Evolutionary conservation across 306 rosid genomes (phyloP), one percentile per base, ranked within the genome.

Genomic region (Ziziphus jujuba): DNA sequence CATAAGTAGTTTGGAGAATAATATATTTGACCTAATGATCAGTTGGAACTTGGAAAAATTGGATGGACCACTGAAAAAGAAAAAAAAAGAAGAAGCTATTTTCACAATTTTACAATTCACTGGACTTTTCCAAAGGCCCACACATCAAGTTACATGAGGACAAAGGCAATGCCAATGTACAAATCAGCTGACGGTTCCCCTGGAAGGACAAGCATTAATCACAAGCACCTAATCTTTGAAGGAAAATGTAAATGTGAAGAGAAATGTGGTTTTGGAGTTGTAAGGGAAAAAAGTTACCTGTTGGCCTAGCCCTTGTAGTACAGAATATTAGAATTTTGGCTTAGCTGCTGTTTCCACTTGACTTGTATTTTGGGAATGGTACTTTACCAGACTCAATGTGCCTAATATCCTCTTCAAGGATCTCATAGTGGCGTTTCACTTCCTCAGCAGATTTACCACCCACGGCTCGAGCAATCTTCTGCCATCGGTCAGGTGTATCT

Each of bases 401-500:
- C 22, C 53, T 67, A 56, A 90, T 57, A 77, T 90, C 95, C 66
- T 87, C 95, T 25, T 78, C 63, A 74, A 90, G 92, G 77, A 85
- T 25, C 61, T 90, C 90, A 72, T 85, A 90, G 72, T 87, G 97
- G 57, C 65, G 71, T 71, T 85, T 90, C 64, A 90, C 92, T 20
- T 90, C 97, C 49, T 85, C 97, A 0, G 82, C 88, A 5, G 97
- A 65, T 66, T 85, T 90, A 55, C 95, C 83, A 6, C 75, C 84
- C n/a, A 87, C 97, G 12, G 72, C 77, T 70, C 59, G 74, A 23
- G 95, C 91, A 21, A 90, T 79, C 74, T 90, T 87, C 71, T 80
- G 95, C 95, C 97, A 90, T 76, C 85, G 85, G 61, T 90, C 95
- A 2, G 90, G 84, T 23, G 88, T 84, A 33, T 90, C 95, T 76